Base-by-base conservation (phyloP, 1,139 yeast genomes). In the Tardiomyces digboiensis region DNA sequence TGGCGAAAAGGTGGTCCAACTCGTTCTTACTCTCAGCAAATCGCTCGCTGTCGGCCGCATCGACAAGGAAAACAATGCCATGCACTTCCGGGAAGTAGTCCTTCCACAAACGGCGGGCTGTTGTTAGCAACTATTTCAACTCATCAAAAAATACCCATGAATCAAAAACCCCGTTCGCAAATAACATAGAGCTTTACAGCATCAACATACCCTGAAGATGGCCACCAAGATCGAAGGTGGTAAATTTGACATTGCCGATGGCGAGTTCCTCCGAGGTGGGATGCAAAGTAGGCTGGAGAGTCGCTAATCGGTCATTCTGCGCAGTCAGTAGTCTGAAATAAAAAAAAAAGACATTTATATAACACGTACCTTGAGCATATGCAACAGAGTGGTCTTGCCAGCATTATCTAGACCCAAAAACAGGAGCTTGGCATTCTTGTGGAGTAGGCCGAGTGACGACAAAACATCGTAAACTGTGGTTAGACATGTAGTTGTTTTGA, bases 71-170 rank as follows among this genome's bases (percentile, higher is more conserved):
- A 22, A 91, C 97, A 57, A 91, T 91, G 44, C 97, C 98, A 66
- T 88, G 85, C 46, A 91, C 98, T 68, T 91, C 98, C 45, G 98
- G 99, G 81, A 93, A 91, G 67, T 91, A 91, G 66, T 91, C 97
- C 66, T 88, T 89, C 99, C 99, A 91, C 62, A 91, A 80, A 70
- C 98, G 87, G 72, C 99, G 89, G 41, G 98, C 98, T 26, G 33
- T 26, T 4, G 33, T 26, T 45, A 38, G 12, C 2, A 22, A 18
- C 20, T 16, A n/a, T 5, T 2, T 19, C 16, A 2, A n/a, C 8
- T 4, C 19, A 16, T n/a, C 2, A 7, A 36, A 37, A 36, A 40
- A 21, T 14, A 10, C 29, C 13, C 26, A 38, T 12, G 13, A 2
- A 14, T 3, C 14, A 26, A 42, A 12, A 22, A 22, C 26, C 10